These are phyloP conservation scores for Apiotrichum gamsii DNA, from an alignment of 1,284 basidiomycete genomes.

Conservation along the genomic window DNA sequence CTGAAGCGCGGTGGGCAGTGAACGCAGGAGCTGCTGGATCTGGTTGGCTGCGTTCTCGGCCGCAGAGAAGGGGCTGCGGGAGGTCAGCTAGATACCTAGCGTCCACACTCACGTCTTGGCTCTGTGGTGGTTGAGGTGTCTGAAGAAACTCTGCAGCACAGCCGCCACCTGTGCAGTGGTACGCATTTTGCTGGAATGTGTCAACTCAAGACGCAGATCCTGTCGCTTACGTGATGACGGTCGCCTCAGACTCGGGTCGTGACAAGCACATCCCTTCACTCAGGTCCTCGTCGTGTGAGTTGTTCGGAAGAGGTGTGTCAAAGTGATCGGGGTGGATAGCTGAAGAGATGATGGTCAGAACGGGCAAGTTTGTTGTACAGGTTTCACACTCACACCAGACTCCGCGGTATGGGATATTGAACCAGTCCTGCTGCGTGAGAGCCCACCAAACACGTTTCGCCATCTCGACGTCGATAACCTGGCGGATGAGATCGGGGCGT, in stretches of 20 bases:
- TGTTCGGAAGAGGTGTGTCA: constrained; percentile 19
- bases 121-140: too few species aligned
- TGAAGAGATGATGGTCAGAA: too few species aligned
- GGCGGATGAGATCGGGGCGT: too few species aligned
- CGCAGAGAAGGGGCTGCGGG: constrained; percentile 2
- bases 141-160: constrained; percentile 10
- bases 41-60: background rate
- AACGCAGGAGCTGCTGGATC: background rate
- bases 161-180: constrained; percentile 13
- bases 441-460: constrained; percentile 23
- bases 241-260: constrained; percentile 3
- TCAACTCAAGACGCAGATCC: constrained; percentile 12
- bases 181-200: constrained; percentile 11
- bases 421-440: constrained; percentile 21
- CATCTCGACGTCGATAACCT: constrained; percentile 13
- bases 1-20: constrained; percentile 1
- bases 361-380: too few species aligned
- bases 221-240: too few species aligned
- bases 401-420: constrained; percentile 16
- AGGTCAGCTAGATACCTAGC: too few species aligned
- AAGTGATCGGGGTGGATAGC: constrained; percentile 21
- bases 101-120: too few species aligned
- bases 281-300: constrained; percentile 18
- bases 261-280: background rate
- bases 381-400: constrained; percentile 22